Evolutionary conservation across 345 rosid species (phyloP), one percentile per base, ranked within the genome.

Genomic region (Salix viminalis): DNA sequence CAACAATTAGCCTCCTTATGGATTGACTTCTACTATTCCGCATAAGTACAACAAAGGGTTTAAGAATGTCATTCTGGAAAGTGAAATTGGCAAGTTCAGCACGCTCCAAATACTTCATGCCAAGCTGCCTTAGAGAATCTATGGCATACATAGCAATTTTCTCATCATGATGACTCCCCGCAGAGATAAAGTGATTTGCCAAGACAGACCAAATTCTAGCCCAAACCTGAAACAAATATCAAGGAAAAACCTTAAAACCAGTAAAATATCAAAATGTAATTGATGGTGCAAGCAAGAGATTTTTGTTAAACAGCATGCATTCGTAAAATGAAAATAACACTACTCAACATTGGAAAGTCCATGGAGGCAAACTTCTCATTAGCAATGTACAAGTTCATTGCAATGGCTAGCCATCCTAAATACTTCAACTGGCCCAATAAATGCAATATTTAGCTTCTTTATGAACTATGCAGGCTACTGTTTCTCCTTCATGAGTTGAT

Each of bases 141-240:
- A 93, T 91, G 82, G 98, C 92, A 81, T 93, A 91, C 98, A 90
- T 93, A 4, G 97, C 91, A 86, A 93, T 89, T 87, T 93, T 93
- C 87, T 91, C 91, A 83, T 93, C 98, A 68, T 71, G 92, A 84
- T 93, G 97, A 83, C 97, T 93, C 69, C 98, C 98, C 60, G 98
- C 98, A 80, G 93, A 80, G 79, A 93, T 91, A 79, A 93, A 93
- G 91, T 93, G 98, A 79, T 90, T 91, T 68, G 97, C 97, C 75
- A 93, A 85, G 80, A 93, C 95, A 79, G 84, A 88, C 98, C 98
- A 93, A 77, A 93, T 93, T 88, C 90, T 86, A 76, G 98, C 97
- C 98, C 98, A 93, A 66, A 93, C 98, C 98, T 93, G 88, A 11
- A 46, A 13, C 1, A 46, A 46, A 46, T 12, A 46, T 3, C 15